Evolutionary conservation across 2,329 filamentous ascomycete genomes (phyloP), one percentile per base, ranked within the genome.

Genomic region (Claviceps spartinae): DNA sequence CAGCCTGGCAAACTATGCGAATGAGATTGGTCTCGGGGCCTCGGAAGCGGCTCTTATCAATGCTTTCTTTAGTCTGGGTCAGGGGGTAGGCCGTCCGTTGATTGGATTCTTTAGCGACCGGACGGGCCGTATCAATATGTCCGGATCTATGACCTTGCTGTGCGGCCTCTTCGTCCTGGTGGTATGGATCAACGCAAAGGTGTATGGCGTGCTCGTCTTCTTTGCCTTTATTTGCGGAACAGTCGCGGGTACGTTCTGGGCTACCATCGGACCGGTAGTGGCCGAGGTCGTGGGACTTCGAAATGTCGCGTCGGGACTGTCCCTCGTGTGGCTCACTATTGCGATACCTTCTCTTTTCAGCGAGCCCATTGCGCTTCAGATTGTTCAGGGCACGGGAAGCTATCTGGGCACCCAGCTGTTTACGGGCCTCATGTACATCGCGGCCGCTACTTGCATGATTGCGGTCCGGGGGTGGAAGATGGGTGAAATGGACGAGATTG

Each of bases 231-330:
- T 88, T 1, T 86, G 86, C 3, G 87, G 87, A 2, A 73, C 71
- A 2, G 80, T 89, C 1, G 81, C 79, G 2, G 87, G 87, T 6
- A 83, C 81, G 0, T 83, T 86, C 58, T 89, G 81, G 81, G 75
- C 79, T 0, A 82, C 82, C 1, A 76, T 85, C 30, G 82, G 72
- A 0, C 85, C 86, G 0, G 79, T 90, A 6, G 78, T 78, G 5
- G 83, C 83, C 2, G 86, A 91, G 65, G 79, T 91, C 1, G 79
- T 90, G 34, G 86, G 86, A 0, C 64, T 91, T 4, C 75, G 76
- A 53, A 69, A 85, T 43, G 72, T 90, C 2, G 83, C 86, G 1
- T 79, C 83, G 60, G 77, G 71, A 0, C 66, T 91, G 41, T 86
- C 80, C 50, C 72, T 91, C 18, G 76, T 81, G 20, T 91, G 86